phyloP scores from a whole-genome alignment of 805 yeast species.

The Yamadazyma insecticola region DNA sequence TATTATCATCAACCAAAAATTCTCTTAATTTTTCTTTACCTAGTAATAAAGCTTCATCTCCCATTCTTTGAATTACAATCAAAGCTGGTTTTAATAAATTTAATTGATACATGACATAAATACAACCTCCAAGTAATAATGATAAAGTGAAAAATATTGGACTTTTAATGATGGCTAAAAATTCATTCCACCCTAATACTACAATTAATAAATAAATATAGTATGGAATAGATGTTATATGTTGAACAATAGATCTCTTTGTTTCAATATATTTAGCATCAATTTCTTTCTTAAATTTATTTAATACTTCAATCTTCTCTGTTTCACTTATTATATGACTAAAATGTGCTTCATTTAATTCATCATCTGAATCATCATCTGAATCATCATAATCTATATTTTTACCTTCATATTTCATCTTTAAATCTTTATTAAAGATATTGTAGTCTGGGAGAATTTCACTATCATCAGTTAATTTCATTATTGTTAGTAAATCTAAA shows the following conservation, averaged over 20 bases:
- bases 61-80: constrained; percentile 51
- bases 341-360: constrained; percentile 36
- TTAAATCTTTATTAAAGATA: constrained; percentile 25
- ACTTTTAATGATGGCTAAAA: constrained; percentile 79
- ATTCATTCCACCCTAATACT: constrained; percentile 93
- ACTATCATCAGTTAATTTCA: constrained; percentile 46
- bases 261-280: constrained; percentile 84
- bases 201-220: constrained; percentile 71
- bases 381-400: constrained; percentile 18
- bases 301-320: constrained; percentile 53
- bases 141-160: constrained; percentile 73
- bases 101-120: constrained; percentile 63
- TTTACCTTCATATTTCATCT: constrained; percentile 18
- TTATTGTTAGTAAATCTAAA: constrained; percentile 57
- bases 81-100: constrained; percentile 75
- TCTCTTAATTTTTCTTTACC: constrained; percentile 59
- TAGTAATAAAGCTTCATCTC: constrained; percentile 52
- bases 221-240: constrained; percentile 75
- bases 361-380: constrained; percentile 21
- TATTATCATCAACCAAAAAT: constrained; percentile 49
- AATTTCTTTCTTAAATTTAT: constrained; percentile 65
- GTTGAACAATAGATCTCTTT: constrained; percentile 76
- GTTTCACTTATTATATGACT: constrained; percentile 52
- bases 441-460: constrained; percentile 59
- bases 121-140: constrained; percentile 53